Base-by-base conservation (phyloP, 768 basidiomycete genomes). In the Trametes meyenii region DNA sequence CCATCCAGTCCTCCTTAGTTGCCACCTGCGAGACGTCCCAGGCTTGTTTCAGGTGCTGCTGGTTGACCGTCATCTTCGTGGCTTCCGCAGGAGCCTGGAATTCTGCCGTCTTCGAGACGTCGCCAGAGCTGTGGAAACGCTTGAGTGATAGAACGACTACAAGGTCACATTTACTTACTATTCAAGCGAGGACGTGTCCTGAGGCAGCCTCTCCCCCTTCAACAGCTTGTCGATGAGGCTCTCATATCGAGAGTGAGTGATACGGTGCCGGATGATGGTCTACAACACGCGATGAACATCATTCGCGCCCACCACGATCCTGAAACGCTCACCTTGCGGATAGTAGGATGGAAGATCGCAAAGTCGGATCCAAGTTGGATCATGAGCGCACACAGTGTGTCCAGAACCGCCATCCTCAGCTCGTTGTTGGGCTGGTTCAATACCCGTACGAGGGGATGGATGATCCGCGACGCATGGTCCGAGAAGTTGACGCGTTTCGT, bases 331-430 rank as follows among this genome's bases (percentile, higher is more conserved):
- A 92, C 96, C 83, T 98, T 98, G 74, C 94, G 94, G 65, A 99
- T 92, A 66, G 96, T 96, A 0, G 97, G 95, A 38, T 98, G 92
- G 68, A 98, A 99, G 45, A 99, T 94, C 3, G 97, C 95, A 67
- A 96, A 99, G 72, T 98, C 96, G 0, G 96, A 88, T 1, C 96
- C 96, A 54, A 99, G 85, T 69, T 99, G 97, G 39, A 94, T 81
- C 40, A 98, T 88, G 42, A 98, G 79, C 0, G 95, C 91, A 72
- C 94, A 97, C 1, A 99, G 77, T 0, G 95, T 92, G 62, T 98
- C 95, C 87, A 98, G 89, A 8, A 96, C 92, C 1, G 90, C 85
- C 74, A 84, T 83, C 21, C 92, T 82, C 49, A 98, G 77, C 60
- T 98, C 96, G 61, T 89, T 89, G 66, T 82, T 88, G 1, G 83